Evolutionary conservation across 495 filamentous ascomycete genomes (phyloP).

Genomic region (Lasiosphaeria ovina): DNA sequence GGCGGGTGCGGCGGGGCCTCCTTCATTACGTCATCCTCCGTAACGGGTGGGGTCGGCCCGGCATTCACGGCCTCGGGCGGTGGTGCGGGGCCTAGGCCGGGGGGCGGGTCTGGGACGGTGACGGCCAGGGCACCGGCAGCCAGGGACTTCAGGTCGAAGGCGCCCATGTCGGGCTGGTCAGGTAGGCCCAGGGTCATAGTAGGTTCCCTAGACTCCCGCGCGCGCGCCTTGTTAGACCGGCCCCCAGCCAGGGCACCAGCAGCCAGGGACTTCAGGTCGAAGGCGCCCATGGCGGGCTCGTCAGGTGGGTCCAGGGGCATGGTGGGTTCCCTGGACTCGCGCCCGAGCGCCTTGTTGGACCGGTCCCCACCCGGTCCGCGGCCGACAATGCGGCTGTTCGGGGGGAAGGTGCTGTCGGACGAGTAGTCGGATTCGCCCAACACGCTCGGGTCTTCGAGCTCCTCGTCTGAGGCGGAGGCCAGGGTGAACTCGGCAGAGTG

Average conservation of each 20-base stretch:
- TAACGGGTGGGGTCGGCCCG: constrained; percentile 25
- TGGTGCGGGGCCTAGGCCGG: constrained; percentile 24
- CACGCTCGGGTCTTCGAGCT: constrained; percentile 22
- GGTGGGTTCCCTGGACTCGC: constrained; percentile 14
- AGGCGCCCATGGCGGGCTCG: constrained; percentile 32
- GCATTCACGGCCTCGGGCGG: constrained; percentile 27
- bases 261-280: constrained; percentile 43
- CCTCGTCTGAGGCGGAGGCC: constrained; percentile 30
- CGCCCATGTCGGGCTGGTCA: constrained; percentile 32
- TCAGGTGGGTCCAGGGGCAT: constrained; percentile 16
- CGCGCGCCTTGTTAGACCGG: constrained; percentile 11
- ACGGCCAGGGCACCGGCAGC: constrained; percentile 38
- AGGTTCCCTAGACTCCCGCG: constrained; percentile 17
- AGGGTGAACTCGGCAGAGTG: constrained; percentile 40
- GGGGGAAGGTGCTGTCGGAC: constrained; percentile 3
- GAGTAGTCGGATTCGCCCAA: constrained; percentile 13
- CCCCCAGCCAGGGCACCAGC: constrained; percentile 33
- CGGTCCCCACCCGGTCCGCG: constrained; percentile 8
- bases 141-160: constrained; percentile 40
- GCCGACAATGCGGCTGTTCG: neutral
- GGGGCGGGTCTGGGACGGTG: constrained; percentile 26
- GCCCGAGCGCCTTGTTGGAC: constrained; percentile 16
- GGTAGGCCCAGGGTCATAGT: constrained; percentile 15
- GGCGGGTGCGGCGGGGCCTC: constrained; percentile 19
- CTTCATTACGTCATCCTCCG: constrained; percentile 26